Conservation (phyloP, 345 rosid species). For the Brassica cretica region DNA sequence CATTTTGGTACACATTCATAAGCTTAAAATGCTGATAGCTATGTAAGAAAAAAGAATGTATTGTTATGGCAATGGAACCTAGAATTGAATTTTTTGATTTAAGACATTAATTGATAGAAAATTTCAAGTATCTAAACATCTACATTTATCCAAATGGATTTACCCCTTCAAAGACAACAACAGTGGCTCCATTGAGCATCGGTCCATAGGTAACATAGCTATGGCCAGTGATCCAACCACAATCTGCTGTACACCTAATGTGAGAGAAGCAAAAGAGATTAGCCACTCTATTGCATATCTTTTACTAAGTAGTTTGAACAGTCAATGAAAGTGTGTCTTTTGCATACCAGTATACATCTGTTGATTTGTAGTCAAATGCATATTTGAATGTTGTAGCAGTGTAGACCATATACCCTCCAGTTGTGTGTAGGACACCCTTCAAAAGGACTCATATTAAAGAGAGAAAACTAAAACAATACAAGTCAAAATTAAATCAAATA, state of each 20-base stretch:
- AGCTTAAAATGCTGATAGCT: conserved; percentile 8
- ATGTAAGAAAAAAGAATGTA: not conserved
- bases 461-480: not conserved
- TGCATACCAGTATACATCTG: conserved; percentile 87
- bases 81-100: conserved; percentile 4
- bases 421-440: conserved; percentile 96
- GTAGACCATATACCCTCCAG: conserved; percentile 98
- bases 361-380: conserved; percentile 91
- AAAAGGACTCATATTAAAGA: conserved; percentile 31
- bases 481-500: conserved; percentile 23
- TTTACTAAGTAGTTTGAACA: not conserved
- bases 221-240: conserved; percentile 99
- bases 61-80: not conserved
- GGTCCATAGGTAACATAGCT: conserved; percentile 99
- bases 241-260: conserved; percentile 97
- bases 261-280: conserved; percentile 26
- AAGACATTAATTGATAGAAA: not conserved
- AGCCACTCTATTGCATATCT: conserved; percentile 19
- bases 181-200: conserved; percentile 89
- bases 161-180: conserved; percentile 93
- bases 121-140: not conserved
- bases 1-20: not conserved
- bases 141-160: conserved; percentile 13
- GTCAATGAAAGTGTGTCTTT: not conserved
- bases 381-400: conserved; percentile 95